Percentiles rank a stretch among this genome's conserved stretches.
phyloP scores from a whole-genome alignment of 2,329 filamentous ascomycete species.

The Ramichloridium luteum region DNA sequence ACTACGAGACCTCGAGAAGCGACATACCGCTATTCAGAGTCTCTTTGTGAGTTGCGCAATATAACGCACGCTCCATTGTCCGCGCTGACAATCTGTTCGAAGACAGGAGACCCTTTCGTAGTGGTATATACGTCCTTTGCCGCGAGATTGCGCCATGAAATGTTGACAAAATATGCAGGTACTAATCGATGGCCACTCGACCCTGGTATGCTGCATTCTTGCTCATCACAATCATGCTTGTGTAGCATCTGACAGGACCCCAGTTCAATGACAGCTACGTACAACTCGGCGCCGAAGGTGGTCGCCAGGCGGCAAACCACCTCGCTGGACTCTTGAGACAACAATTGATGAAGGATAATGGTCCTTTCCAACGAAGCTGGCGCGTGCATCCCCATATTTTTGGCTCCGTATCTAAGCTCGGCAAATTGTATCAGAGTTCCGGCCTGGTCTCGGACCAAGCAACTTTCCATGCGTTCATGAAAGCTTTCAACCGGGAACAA shows the following conservation, averaged over 20 bases:
- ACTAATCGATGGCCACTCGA: not conserved
- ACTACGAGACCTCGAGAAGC: not conserved
- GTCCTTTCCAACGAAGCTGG: not conserved
- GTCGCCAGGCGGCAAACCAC: not conserved
- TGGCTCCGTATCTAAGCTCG: not conserved
- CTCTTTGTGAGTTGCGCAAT: not conserved
- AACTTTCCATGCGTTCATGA: not conserved
- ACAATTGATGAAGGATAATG: not conserved
- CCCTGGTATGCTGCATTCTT: not conserved
- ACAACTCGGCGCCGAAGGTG: not conserved
- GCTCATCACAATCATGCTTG: not conserved
- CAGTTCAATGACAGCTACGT: conserved; percentile 1
- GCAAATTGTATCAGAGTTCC: not conserved
- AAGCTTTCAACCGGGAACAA: not conserved
- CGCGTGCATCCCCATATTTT: not conserved
- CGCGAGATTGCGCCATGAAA: not conserved
- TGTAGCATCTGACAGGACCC: not conserved
- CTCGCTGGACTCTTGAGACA: not conserved
- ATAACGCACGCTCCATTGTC: too few relatives aligned
- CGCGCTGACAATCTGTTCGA: too few relatives aligned
- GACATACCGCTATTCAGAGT: not conserved
- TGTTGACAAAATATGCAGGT: not conserved
- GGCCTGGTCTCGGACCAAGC: not conserved
- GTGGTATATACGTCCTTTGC: not conserved
- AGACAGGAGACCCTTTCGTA: not conserved